These are phyloP conservation scores for Ophiocordyceps robertsii DNA, from an alignment of 2,329 filamentous ascomycete species.

Conservation along the genomic window DNA sequence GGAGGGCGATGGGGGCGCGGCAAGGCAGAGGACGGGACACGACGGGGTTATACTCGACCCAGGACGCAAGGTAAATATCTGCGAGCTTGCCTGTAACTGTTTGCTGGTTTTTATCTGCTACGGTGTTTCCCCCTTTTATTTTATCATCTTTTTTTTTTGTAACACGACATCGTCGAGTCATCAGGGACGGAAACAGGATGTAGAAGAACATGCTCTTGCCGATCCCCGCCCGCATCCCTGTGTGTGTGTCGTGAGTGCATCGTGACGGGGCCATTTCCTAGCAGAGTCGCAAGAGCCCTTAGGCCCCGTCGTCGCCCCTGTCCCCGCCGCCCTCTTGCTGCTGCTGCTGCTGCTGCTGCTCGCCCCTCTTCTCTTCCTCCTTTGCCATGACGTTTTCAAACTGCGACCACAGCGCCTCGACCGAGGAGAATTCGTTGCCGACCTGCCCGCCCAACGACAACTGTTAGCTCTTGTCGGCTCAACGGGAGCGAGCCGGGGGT, in stretches of 20 bases:
- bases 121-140: slow-evolving; percentile 7
- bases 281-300: not conserved
- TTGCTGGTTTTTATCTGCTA: slow-evolving; percentile 8
- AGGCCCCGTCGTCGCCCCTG: slow-evolving; percentile 4
- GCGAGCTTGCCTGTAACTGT: slow-evolving; percentile 3
- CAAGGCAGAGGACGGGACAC: slow-evolving; percentile 1
- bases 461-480: not conserved
- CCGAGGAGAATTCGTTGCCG: slow-evolving; percentile 92
- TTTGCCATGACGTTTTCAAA: slow-evolving; percentile 94
- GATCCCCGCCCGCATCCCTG: not conserved
- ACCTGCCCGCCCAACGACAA: slow-evolving; percentile 35
- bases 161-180: slow-evolving; percentile 11
- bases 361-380: slow-evolving; percentile 25
- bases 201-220: slow-evolving; percentile 10
- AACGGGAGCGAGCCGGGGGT: too few species aligned
- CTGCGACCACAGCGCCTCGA: slow-evolving; percentile 92
- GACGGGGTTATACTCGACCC: slow-evolving; percentile 1
- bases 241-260: not conserved
- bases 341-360: slow-evolving; percentile 6
- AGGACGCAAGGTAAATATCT: slow-evolving; percentile 2
- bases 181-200: slow-evolving; percentile 10
- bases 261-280: not conserved
- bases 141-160: too few species aligned
- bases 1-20: not conserved
- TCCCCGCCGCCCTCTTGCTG: slow-evolving; percentile 12